phyloP scores from a whole-genome alignment of 2,329 filamentous ascomycete species.

The Cladophialophora psammophila region DNA sequence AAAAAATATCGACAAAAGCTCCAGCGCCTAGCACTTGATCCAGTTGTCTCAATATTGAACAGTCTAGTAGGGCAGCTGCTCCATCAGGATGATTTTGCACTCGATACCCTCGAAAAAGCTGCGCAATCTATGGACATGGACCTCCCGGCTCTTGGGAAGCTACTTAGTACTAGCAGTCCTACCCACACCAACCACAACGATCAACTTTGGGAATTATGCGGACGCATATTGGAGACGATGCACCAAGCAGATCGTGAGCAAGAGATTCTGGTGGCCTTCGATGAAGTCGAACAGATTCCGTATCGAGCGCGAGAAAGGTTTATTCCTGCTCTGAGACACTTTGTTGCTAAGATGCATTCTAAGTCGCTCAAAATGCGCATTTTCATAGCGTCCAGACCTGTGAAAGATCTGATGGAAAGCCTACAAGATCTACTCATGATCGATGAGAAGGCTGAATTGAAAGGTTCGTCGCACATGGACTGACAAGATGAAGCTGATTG shows the following conservation, averaged over 20 bases:
- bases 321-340: not conserved
- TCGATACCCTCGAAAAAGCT: not conserved
- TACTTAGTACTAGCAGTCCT: not conserved
- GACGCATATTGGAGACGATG: constrained; percentile 3
- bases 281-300: constrained; percentile 1
- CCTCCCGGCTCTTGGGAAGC: not conserved
- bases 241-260: not conserved
- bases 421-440: constrained; percentile 2
- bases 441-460: constrained; percentile 3
- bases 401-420: not conserved
- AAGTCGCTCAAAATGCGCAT: not conserved
- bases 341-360: not conserved
- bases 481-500: not conserved
- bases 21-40: not conserved
- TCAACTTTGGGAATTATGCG: not conserved
- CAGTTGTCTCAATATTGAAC: not conserved
- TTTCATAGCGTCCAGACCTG: not conserved
- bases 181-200: not conserved
- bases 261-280: not conserved
- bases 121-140: not conserved
- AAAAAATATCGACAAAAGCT: not conserved
- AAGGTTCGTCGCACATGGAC: not conserved
- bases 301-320: constrained; percentile 1
- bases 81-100: not conserved
- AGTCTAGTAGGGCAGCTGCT: not conserved